Conservation (phyloP, 164 flowering plant genomes). For the Magnolia officinalis region DNA sequence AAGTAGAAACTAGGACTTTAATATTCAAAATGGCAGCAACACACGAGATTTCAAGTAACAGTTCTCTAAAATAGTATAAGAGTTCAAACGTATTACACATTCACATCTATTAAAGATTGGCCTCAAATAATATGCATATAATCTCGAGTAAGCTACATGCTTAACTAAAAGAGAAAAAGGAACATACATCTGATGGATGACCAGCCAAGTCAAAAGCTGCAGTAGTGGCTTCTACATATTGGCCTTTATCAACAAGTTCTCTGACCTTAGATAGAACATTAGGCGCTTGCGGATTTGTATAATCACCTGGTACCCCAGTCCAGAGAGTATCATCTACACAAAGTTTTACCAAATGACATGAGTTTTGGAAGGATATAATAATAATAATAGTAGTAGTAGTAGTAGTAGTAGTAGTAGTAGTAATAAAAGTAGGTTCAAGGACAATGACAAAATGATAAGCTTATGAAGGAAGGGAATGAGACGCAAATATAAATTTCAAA, state of each 20-base stretch:
- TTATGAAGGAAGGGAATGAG: too few relatives aligned
- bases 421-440: too few relatives aligned
- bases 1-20: too few relatives aligned
- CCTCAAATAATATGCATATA: not conserved
- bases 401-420: too few relatives aligned
- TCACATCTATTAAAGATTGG: not conserved
- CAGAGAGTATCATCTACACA: constrained; percentile 75
- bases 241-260: constrained; percentile 63
- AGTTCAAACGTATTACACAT: too few relatives aligned
- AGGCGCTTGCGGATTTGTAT: constrained; percentile 64
- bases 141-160: not conserved
- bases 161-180: not conserved
- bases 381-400: not conserved
- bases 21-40: too few relatives aligned
- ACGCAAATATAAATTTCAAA: too few relatives aligned
- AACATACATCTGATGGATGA: constrained; percentile 62
- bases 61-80: too few relatives aligned
- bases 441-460: too few relatives aligned
- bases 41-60: too few relatives aligned
- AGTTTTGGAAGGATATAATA: not conserved
- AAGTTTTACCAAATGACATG: not conserved
- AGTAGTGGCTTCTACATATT: constrained; percentile 63
- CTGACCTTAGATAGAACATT: constrained; percentile 62
- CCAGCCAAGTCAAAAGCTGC: constrained; percentile 63
- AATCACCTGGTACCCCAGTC: constrained; percentile 86